phyloP scores from a whole-genome alignment of 2,329 filamentous ascomycete species.

The Pseudonectria buxi region DNA sequence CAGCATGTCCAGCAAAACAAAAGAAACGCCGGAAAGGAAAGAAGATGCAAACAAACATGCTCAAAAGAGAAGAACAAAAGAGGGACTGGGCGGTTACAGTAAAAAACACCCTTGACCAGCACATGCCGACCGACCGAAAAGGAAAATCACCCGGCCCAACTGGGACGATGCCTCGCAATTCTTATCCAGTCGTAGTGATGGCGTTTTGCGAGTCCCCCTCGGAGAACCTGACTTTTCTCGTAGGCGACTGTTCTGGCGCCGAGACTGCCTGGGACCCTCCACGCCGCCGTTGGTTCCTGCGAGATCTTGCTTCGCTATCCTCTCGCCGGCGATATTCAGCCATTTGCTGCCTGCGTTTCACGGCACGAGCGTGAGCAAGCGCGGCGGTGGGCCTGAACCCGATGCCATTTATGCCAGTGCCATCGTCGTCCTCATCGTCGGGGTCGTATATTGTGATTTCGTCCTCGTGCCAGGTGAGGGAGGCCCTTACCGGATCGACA shows the following conservation, averaged over 20 bases:
- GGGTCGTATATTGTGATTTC: slow-evolving; percentile 62
- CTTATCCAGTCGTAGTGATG: slow-evolving; percentile 20
- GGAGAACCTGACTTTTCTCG: slow-evolving; percentile 34
- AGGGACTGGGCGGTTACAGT: too few relatives aligned
- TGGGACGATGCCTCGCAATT: background rate
- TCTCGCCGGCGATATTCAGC: slow-evolving; percentile 56
- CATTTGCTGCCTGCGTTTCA: slow-evolving; percentile 54
- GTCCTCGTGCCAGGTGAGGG: slow-evolving; percentile 61
- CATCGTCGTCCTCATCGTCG: slow-evolving; percentile 59
- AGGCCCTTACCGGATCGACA: slow-evolving; percentile 49
- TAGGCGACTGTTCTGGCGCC: slow-evolving; percentile 20
- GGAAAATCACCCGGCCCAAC: background rate
- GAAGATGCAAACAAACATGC: too few relatives aligned
- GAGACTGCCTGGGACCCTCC: slow-evolving; percentile 22
- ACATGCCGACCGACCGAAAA: slow-evolving; percentile 3
- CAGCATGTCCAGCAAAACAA: too few relatives aligned
- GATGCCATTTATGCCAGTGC: slow-evolving; percentile 60
- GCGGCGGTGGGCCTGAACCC: slow-evolving; percentile 59
- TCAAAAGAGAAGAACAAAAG: too few relatives aligned
- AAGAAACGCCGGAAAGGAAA: too few relatives aligned
- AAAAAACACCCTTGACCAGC: background rate
- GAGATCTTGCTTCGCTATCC: slow-evolving; percentile 52
- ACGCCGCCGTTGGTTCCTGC: slow-evolving; percentile 45
- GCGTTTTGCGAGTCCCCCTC: slow-evolving; percentile 30
- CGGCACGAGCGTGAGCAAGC: slow-evolving; percentile 49